A percentile compares a stretch with the other conserved stretches of the same genome.
Conservation (phyloP, 805 yeast genomes). For the Ogataea thermomethanolica region DNA sequence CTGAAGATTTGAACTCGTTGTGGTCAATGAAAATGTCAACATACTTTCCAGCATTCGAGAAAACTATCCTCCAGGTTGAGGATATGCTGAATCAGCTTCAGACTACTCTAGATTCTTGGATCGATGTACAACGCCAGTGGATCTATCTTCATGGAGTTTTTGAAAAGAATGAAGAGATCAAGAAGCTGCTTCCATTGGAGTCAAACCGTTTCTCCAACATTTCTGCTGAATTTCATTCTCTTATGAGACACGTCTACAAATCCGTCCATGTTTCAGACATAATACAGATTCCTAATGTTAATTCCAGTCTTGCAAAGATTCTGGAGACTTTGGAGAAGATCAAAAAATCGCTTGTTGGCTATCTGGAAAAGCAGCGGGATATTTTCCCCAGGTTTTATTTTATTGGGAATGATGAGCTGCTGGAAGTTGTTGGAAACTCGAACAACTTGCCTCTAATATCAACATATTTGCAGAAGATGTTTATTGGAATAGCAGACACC, state of each 20-base stretch:
- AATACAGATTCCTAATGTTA: conserved; percentile 46
- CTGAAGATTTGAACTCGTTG: conserved; percentile 59
- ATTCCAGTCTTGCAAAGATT: conserved; percentile 43
- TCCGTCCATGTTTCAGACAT: conserved; percentile 54
- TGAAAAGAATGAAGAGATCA: conserved; percentile 54
- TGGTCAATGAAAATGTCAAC: conserved; percentile 70
- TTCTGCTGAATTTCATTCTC: conserved; percentile 55
- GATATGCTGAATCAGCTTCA: conserved; percentile 48
- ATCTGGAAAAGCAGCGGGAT: conserved; percentile 74
- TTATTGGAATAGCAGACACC: conserved; percentile 55
- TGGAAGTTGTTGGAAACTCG: conserved; percentile 75
- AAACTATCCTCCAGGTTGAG: conserved; percentile 53
- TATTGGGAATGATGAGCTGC: conserved; percentile 84
- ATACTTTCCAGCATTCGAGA: conserved; percentile 57
- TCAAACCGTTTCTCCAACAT: conserved; percentile 60
- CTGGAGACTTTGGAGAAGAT: conserved; percentile 56
- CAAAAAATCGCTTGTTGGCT: conserved; percentile 67
- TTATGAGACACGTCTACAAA: conserved; percentile 48
- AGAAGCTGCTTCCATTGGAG: conserved; percentile 65
- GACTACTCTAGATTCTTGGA: conserved; percentile 62
- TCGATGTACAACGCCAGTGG: conserved; percentile 88
- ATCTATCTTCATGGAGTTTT: conserved; percentile 79
- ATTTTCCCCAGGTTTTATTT: conserved; percentile 80
- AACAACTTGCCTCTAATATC: conserved; percentile 45
- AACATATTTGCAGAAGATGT: conserved; percentile 66